A percentile compares a stretch with the other conserved stretches of the same genome.
Conservation (phyloP, 345 rosid species). For the Viola odorata region DNA sequence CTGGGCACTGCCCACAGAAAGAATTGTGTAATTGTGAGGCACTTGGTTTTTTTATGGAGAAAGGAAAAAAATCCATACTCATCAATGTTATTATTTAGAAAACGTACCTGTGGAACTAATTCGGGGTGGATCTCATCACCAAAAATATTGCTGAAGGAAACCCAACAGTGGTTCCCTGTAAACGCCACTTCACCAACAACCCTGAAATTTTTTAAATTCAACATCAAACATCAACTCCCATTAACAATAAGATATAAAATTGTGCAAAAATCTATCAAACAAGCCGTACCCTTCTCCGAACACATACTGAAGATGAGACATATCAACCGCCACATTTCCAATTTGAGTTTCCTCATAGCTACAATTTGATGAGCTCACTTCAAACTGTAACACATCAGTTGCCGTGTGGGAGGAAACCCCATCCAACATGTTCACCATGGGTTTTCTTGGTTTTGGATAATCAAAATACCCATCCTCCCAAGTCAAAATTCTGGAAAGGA, state of each 20-base stretch:
- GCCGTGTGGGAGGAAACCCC: constrained; percentile 13
- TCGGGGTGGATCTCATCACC: constrained; percentile 13
- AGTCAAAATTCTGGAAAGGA: constrained; percentile 37
- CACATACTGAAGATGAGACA: constrained; percentile 35
- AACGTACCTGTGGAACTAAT: constrained; percentile 33
- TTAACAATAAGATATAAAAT: background rate
- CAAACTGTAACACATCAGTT: constrained; percentile 15
- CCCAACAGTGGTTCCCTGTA: constrained; percentile 41
- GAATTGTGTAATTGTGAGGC: constrained; percentile 8
- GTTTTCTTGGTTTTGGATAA: constrained; percentile 30
- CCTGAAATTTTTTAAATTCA: constrained; percentile 24
- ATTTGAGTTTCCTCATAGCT: constrained; percentile 26
- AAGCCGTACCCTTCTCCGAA: constrained; percentile 55
- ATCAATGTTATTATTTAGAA: background rate
- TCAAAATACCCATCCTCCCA: constrained; percentile 58
- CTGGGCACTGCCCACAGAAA: constrained; percentile 43
- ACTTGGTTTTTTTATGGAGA: background rate
- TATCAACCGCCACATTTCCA: constrained; percentile 29
- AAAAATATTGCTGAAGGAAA: constrained; percentile 31
- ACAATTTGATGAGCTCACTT: constrained; percentile 8
- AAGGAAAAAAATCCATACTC: background rate
- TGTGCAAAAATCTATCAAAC: background rate
- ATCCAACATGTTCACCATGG: constrained; percentile 9
- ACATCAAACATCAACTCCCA: background rate
- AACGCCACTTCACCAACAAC: constrained; percentile 47